phyloP scores from a whole-genome alignment of 257 asterid species.

The Solanum paucissectum region DNA sequence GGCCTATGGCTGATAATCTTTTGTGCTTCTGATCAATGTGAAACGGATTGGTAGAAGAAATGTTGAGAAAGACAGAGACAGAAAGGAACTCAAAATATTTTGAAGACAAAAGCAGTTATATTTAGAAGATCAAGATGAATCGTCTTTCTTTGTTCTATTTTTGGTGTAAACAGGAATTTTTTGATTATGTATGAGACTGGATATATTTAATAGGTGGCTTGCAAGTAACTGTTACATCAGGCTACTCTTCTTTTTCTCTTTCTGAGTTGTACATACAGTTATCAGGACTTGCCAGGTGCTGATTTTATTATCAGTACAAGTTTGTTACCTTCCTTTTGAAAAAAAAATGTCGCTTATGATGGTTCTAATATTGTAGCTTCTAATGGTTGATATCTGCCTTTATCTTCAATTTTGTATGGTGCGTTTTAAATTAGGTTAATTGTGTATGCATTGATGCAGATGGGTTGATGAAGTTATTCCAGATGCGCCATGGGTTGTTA shows the following conservation, averaged over 20 bases:
- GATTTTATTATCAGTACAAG: neutral
- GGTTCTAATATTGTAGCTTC: neutral
- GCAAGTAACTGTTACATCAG: neutral
- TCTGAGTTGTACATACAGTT: neutral
- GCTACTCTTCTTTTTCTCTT: neutral
- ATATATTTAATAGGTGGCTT: neutral
- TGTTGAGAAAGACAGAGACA: neutral
- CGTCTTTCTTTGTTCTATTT: neutral
- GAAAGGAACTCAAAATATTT: neutral
- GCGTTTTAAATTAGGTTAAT: neutral
- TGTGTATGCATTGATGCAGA: constrained; percentile 30
- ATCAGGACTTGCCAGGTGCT: neutral
- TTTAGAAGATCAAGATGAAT: neutral
- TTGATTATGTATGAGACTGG: neutral
- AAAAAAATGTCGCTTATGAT: neutral
- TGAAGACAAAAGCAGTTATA: neutral
- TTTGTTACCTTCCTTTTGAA: neutral
- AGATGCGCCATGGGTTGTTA: constrained; percentile 93
- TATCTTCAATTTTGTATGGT: neutral
- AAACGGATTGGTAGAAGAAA: neutral
- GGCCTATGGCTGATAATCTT: neutral
- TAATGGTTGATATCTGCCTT: neutral
- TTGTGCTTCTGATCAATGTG: neutral
- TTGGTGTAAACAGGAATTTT: neutral
- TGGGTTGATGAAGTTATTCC: constrained; percentile 99